Percentiles rank a stretch among this genome's conserved stretches.
phyloP scores from a whole-genome alignment of 192 early-diverging fungal genomes.

The Entomortierella lignicola region DNA sequence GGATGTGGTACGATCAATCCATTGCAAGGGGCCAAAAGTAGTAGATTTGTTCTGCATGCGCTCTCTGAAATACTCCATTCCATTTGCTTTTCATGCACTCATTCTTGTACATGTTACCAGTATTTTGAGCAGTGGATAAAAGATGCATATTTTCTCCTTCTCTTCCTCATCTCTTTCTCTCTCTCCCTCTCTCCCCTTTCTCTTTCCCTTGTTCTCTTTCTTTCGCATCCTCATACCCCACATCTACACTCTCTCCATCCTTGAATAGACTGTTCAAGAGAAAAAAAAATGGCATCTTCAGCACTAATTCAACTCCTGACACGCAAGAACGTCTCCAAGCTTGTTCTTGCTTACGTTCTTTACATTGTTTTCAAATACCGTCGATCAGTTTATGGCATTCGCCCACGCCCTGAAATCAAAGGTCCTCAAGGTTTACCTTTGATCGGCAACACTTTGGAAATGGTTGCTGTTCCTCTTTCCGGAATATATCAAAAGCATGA shows the following conservation, averaged over 20 bases:
- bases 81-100: too few relatives aligned
- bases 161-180: neutral
- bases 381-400: constrained; percentile 20
- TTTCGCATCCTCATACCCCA: neutral
- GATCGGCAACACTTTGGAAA: constrained; percentile 30
- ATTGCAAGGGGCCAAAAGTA: too few relatives aligned
- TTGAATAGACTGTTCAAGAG: neutral
- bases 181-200: neutral
- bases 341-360: constrained; percentile 6
- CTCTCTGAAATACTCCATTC: too few relatives aligned
- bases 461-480: neutral
- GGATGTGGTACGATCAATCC: too few relatives aligned
- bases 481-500: constrained; percentile 7
- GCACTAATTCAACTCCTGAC: neutral
- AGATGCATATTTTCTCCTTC: neutral
- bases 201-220: neutral
- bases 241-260: neutral
- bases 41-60: too few relatives aligned
- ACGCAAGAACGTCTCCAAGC: neutral
- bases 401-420: constrained; percentile 24
- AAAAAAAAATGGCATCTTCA: neutral
- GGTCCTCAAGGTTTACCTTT: constrained; percentile 42
- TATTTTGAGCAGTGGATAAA: too few relatives aligned
- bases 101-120: too few relatives aligned
- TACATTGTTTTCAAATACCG: constrained; percentile 37